These are phyloP conservation scores for Trametes punicea DNA, from an alignment of 768 basidiomycete species.

Conservation along the genomic window DNA sequence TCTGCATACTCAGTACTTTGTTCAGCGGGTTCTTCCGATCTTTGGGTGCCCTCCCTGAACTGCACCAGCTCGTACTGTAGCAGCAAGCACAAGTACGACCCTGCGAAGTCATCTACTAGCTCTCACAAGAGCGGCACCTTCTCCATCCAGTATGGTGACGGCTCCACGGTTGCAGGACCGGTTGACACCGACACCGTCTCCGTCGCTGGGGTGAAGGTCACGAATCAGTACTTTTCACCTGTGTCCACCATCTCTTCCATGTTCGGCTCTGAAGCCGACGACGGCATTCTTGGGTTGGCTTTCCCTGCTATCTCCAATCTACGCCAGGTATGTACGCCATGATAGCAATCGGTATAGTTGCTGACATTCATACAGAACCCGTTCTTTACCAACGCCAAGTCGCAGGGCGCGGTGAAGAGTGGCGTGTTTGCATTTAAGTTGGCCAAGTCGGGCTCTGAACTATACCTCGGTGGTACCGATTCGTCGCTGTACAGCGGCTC, in stretches of 20 bases:
- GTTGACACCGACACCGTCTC: conserved; percentile 35
- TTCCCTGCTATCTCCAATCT: conserved; percentile 23
- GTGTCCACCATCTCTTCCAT: conserved; percentile 16
- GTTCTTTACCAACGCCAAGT: conserved; percentile 24
- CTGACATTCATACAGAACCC: conserved; percentile 3
- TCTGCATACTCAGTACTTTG: background rate
- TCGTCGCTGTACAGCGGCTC: conserved; percentile 32
- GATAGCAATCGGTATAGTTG: background rate
- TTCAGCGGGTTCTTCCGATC: conserved; percentile 20
- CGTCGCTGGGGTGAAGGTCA: conserved; percentile 29
- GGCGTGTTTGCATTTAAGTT: conserved; percentile 31
- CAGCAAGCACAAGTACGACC: conserved; percentile 28
- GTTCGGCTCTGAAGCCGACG: conserved; percentile 12
- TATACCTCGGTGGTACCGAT: conserved; percentile 39
- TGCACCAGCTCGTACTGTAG: conserved; percentile 15
- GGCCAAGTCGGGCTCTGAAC: conserved; percentile 26
- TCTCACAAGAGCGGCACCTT: conserved; percentile 25
- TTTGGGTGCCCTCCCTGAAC: conserved; percentile 21
- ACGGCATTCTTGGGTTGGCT: conserved; percentile 27
- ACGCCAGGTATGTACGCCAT: background rate
- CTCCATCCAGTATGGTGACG: conserved; percentile 38
- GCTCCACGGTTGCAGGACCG: conserved; percentile 32
- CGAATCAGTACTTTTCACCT: conserved; percentile 20
- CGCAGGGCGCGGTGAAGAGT: conserved; percentile 18
- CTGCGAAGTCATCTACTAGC: conserved; percentile 28